These are phyloP conservation scores for Stentor coeruleus DNA, from an alignment of 73 alveolate species.

Conservation along the genomic window DNA sequence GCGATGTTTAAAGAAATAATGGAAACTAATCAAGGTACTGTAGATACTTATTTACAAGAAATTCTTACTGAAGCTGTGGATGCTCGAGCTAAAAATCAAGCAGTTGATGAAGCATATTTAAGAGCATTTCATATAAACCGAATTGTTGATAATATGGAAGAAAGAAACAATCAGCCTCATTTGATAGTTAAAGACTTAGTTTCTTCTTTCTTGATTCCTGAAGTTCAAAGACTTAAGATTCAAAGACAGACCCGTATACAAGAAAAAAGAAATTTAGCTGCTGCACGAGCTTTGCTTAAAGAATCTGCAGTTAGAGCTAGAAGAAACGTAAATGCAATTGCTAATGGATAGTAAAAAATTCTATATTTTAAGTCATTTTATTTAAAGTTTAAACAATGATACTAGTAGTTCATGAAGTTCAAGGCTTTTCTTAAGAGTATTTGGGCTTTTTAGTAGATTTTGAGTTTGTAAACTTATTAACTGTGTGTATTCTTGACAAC, in stretches of 20 bases:
- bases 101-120: constrained; percentile 86
- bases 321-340: not conserved
- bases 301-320: constrained; percentile 24
- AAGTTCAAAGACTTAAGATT: constrained; percentile 84
- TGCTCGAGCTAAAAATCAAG: constrained; percentile 73
- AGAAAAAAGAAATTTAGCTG: constrained; percentile 95
- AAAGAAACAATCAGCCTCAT: constrained; percentile 89
- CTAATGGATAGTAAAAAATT: too few relatives aligned
- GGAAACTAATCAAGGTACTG: constrained; percentile 93
- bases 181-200: constrained; percentile 90
- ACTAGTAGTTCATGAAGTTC: too few relatives aligned
- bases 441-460: too few relatives aligned
- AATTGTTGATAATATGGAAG: constrained; percentile 88
- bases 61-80: constrained; percentile 86
- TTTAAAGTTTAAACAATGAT: too few relatives aligned
- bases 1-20: constrained; percentile 85
- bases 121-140: constrained; percentile 86
- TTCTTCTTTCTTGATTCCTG: constrained; percentile 93
- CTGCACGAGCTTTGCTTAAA: constrained; percentile 90
- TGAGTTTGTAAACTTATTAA: too few relatives aligned
- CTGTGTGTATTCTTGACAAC: too few relatives aligned
- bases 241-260: constrained; percentile 84
- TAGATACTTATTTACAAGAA: constrained; percentile 90
- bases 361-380: too few relatives aligned
- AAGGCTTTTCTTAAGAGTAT: too few relatives aligned